Evolutionary conservation across 768 basidiomycete species (phyloP), one percentile per base, ranked within the genome.

Genomic region (Vararia minispora): DNA sequence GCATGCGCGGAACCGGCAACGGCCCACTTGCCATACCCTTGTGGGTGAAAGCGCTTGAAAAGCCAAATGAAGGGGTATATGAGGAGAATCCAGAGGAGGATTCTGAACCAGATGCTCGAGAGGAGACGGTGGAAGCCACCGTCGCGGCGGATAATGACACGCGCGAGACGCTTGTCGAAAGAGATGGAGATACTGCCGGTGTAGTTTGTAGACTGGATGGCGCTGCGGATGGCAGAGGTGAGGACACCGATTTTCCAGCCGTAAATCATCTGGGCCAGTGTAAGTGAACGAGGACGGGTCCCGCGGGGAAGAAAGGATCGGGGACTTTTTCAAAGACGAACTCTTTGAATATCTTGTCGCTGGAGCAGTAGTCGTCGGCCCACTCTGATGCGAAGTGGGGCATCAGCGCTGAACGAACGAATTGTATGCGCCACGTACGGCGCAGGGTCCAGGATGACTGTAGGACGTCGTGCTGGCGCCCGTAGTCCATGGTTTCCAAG

Each of bases 11-110:
- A 75, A 14, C 85, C 85, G 37, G 77, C 79, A 6, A 87, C 76
- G 46, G 69, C 63, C 86, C 86, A 89, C 9, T 62, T 59, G 0
- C 81, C 87, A 5, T 86, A 86, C 7, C 84, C 83, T 0, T 58
- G 62, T 5, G 63, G 51, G 48, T 78, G 68, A 57, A 82, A 80
- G 4, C 76, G 72, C 53, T 76, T 75, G 58, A 74, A 86, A 3
- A 89, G 57, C 85, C 84, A 89, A 44, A 89, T 68, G 55, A 86
- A 76, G 0, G 85, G 86, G 52, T 74, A 89, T 41, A 90, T 65
- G 42, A 87, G 56, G 10, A 77, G 64, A 40, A 88, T 61, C 49
- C 78, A 74, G 16, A 77, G 66, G 10, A 89, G 52, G 47, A 82
- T 65, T 47, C 75, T 77, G 50, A 88, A 57, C 74, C 79, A 87